These are phyloP conservation scores for Penicillium sp. DNA, from an alignment of 2,329 filamentous ascomycete species.

Conservation along the genomic window DNA sequence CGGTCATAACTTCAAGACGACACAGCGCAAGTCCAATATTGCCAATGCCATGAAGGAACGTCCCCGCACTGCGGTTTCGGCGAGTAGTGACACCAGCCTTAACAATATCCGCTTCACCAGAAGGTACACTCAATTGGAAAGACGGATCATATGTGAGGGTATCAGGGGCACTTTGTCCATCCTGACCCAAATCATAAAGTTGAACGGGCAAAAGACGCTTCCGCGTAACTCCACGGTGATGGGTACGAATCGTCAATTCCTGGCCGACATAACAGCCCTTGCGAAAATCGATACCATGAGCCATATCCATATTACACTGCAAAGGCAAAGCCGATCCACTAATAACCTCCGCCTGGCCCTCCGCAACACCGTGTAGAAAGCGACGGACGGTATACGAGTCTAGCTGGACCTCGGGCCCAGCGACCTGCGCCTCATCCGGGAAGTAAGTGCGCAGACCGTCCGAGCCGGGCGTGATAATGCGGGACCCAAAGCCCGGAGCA, in stretches of 20 bases:
- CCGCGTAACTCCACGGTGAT: constrained; percentile 88
- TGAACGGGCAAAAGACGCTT: constrained; percentile 83
- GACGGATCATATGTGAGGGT: constrained; percentile 39
- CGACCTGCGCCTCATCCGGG: constrained; percentile 38
- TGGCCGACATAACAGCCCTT: constrained; percentile 98
- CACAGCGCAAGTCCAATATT: constrained; percentile 87
- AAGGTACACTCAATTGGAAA: constrained; percentile 31
- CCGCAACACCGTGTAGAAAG: constrained; percentile 77
- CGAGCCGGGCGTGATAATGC: constrained; percentile 39
- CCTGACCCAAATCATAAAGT: constrained; percentile 59
- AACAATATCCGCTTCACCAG: constrained; percentile 53
- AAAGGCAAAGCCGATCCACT: constrained; percentile 73
- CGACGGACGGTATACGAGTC: constrained; percentile 71
- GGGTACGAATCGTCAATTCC: constrained; percentile 92
- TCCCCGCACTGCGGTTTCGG: constrained; percentile 71
- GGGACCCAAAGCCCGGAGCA: constrained; percentile 42
- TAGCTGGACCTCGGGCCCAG: constrained; percentile 52
- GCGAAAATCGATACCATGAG: constrained; percentile 82
- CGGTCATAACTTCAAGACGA: constrained; percentile 86
- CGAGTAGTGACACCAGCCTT: constrained; percentile 45
- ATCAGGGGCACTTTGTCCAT: constrained; percentile 50
- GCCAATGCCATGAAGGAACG: constrained; percentile 74
- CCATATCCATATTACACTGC: constrained; percentile 85
- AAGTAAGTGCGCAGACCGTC: constrained; percentile 36
- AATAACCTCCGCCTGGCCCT: constrained; percentile 78